Evolutionary conservation across 1,284 basidiomycete species (phyloP), one percentile per base, ranked within the genome.

Genomic region (Cryptococcus sp.): DNA sequence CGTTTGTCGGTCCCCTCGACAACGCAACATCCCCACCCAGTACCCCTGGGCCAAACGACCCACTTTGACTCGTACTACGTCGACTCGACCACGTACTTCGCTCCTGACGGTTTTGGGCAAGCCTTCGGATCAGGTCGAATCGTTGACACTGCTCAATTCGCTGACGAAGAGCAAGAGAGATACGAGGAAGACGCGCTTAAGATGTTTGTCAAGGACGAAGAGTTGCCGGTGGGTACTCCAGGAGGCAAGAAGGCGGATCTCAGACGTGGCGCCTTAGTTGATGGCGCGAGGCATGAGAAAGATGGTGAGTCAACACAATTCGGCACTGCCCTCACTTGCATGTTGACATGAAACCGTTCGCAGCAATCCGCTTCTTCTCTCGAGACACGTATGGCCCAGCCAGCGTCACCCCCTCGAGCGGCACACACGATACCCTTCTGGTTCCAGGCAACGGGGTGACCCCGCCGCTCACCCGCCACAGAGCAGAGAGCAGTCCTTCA

Each of bases 341-440:
- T 29, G 10, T 29, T 29, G 19, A 20, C 25, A 25, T 26, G 46
- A 4, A 3, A 5, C 22, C 5, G 34, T 44, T 51, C 10, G 20
- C 22, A 69, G 68, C 65, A 7, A 57, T 65, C 10, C 62, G 68
- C 1, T 66, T 70, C 62, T 72, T 72, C 62, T 72, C 68, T 7
- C 58, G 70, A 37, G 70, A 72, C 52, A 65, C 61, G 41, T 68
- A 68, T 44, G 40, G 53, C 16, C 55, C 57, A 34, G 45, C 49
- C 10, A 47, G 46, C 3, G 38, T 45, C 13, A 51, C 40, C 15
- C 46, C 52, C n/a, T 20, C 43, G 17, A 54, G 20, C 37, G n/a
- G 17, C 43, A 44, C 29, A 2, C 29, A 34, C 8, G 29, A 34
- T 10, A 34, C 29, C 8, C 29, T 34, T 7, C 8, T 13, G 29